Conservation (phyloP, 140 eudicot genomes). For the Ambrosia hybrid region DNA sequence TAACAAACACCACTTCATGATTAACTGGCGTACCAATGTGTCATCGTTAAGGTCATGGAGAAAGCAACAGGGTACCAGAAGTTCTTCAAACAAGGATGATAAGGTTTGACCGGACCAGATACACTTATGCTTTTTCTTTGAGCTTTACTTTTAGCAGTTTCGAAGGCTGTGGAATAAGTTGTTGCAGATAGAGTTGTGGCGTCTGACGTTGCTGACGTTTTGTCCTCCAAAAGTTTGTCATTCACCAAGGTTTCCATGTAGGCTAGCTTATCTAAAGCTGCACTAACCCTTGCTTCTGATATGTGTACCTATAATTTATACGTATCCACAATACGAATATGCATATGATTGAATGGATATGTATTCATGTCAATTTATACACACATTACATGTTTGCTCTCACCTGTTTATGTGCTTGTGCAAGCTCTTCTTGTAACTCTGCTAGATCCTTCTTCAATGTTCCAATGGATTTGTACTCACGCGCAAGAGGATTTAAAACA, state of each 20-base stretch:
- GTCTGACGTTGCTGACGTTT: slow-evolving; percentile 38
- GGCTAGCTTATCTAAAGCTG: slow-evolving; percentile 34
- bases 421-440: slow-evolving; percentile 34
- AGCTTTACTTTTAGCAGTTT: slow-evolving; percentile 42
- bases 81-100: slow-evolving; percentile 59
- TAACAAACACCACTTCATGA: neutral
- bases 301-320: slow-evolving; percentile 25
- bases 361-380: neutral
- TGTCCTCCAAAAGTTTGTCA: slow-evolving; percentile 57
- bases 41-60: slow-evolving; percentile 74
- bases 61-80: slow-evolving; percentile 94
- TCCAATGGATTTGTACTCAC: slow-evolving; percentile 30
- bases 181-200: slow-evolving; percentile 35
- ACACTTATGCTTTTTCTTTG: slow-evolving; percentile 57
- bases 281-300: slow-evolving; percentile 33
- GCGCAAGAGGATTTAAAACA: slow-evolving; percentile 45
- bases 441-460: slow-evolving; percentile 29
- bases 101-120: slow-evolving; percentile 78
- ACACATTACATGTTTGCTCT: neutral
- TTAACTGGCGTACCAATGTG: slow-evolving; percentile 63
- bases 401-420: slow-evolving; percentile 35
- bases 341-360: neutral
- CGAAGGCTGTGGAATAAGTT: slow-evolving; percentile 35
- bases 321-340: neutral
- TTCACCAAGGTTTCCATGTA: slow-evolving; percentile 31